Conservation (phyloP, 257 asterid genomes). For the Gentiana straminea region DNA sequence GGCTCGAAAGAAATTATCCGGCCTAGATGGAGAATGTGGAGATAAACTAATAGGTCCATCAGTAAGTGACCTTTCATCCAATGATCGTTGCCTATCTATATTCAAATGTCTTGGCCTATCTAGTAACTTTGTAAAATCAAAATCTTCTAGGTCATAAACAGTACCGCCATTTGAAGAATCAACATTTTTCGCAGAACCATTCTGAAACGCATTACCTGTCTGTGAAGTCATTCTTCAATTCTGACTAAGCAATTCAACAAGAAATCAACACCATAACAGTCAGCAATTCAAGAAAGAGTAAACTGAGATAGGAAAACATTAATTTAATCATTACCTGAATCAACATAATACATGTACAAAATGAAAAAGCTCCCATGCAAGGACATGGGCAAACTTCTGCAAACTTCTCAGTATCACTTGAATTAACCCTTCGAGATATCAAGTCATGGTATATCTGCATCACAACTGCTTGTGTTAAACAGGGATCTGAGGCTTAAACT, state of each 20-base stretch:
- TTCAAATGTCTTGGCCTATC: conserved; percentile 35
- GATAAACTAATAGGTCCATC: conserved; percentile 40
- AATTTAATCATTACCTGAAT: too few species aligned
- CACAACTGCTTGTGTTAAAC: background rate
- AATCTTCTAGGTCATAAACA: conserved; percentile 38
- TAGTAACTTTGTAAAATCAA: conserved; percentile 42
- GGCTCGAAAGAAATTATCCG: conserved; percentile 34
- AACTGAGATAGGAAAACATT: too few species aligned
- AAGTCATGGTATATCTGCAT: conserved; percentile 31
- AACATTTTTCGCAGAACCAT: conserved; percentile 22
- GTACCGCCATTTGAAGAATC: conserved; percentile 30
- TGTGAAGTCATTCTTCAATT: conserved; percentile 32
- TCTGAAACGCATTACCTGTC: conserved; percentile 22
- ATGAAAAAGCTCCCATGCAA: conserved; percentile 33
- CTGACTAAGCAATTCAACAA: background rate
- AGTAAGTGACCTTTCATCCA: conserved; percentile 51
- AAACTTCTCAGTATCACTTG: conserved; percentile 33
- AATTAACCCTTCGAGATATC: conserved; percentile 27
- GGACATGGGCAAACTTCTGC: conserved; percentile 40
- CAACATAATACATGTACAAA: too few species aligned
- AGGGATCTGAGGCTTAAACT: conserved; percentile 4
- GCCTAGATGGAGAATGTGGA: conserved; percentile 49
- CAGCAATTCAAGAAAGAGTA: too few species aligned
- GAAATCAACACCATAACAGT: too few species aligned
- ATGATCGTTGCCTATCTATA: conserved; percentile 55